phyloP scores from a whole-genome alignment of 768 basidiomycete species.

The Russula abietina region DNA sequence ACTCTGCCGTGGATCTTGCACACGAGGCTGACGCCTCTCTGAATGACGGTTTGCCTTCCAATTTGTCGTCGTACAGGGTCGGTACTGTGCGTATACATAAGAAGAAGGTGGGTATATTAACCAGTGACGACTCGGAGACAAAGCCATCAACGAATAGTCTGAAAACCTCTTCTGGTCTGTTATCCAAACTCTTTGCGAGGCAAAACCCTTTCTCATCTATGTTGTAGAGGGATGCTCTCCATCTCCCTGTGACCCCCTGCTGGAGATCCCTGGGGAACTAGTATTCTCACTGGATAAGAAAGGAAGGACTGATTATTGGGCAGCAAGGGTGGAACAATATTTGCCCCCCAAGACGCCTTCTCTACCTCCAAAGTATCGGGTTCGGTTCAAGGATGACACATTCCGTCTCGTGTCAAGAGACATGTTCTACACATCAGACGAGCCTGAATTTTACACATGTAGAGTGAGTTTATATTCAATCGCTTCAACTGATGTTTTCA shows the following conservation, averaged over 20 bases:
- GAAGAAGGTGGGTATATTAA: neutral
- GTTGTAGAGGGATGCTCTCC: conserved; percentile 33
- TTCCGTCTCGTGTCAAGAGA: conserved; percentile 39
- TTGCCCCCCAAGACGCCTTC: conserved; percentile 37
- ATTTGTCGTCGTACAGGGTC: conserved; percentile 20
- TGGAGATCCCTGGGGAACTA: conserved; percentile 63
- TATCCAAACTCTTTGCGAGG: conserved; percentile 22
- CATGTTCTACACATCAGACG: conserved; percentile 52
- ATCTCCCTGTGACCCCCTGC: conserved; percentile 41
- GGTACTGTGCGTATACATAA: neutral
- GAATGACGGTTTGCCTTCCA: conserved; percentile 24
- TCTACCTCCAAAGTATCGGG: conserved; percentile 43
- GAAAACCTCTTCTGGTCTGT: neutral
- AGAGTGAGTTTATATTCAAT: conserved; percentile 36
- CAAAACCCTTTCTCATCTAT: conserved; percentile 17
- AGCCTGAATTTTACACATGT: conserved; percentile 60
- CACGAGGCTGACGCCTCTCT: conserved; percentile 19
- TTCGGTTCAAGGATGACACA: conserved; percentile 55
- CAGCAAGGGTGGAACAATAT: conserved; percentile 53
- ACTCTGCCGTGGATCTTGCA: conserved; percentile 21
- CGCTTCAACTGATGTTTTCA: neutral
- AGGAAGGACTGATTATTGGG: conserved; percentile 49
- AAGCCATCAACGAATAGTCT: neutral
- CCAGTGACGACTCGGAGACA: neutral
- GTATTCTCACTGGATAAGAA: conserved; percentile 47